Base-by-base conservation (phyloP, 352 stramenopile genomes). In the Phytopythium kandeliae region DNA sequence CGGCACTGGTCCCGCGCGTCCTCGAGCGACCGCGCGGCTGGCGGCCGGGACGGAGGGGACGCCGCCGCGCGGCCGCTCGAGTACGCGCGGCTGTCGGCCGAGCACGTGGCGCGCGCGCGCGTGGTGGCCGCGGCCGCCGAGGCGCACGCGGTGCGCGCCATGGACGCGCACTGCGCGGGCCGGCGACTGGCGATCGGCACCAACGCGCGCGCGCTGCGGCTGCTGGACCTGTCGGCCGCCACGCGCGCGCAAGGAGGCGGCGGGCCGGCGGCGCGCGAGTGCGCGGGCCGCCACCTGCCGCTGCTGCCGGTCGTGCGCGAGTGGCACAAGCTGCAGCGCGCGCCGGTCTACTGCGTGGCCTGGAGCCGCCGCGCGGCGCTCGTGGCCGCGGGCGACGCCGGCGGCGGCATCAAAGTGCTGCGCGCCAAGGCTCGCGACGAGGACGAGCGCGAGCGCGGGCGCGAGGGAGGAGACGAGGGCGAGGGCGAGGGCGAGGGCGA, bases 331-430 rank as follows among this genome's bases (percentile, higher is more conserved):
- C 65, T 85, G 47, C 75, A 86, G 49, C 40, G 65, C 15, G 70
- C 70, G 5, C 51, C 74, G 1, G 80, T 87, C 54, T 87, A 87
- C 60, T 80, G 60, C 21, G 60, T 74, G 8, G 54, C 62, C 12
- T 89, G 66, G 57, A 78, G 76, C 34, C 63, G 53, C 24, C 19
- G 17, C 0, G 28, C 42, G 0, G 56, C 52, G 17, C 58, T 85
- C 43, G 53, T 89, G 22, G 73, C 78, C n/a, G 78, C 73, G 1
- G 78, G 78, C 3, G 67, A 77, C 19, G 73, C 74, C 21, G 67
- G 86, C 41, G 71, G 71, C 15, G 76, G 63, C 16, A 78, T 87
- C 46, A 85, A 86, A 52, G 60, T 89, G 31, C 54, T 86, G 2
- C 54, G 71, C n/a, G n/a, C n/a, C n/a, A n/a, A n/a, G n/a, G n/a